These are phyloP conservation scores for Venturia pyrina DNA, from an alignment of 2,329 filamentous ascomycete species.

Conservation along the genomic window DNA sequence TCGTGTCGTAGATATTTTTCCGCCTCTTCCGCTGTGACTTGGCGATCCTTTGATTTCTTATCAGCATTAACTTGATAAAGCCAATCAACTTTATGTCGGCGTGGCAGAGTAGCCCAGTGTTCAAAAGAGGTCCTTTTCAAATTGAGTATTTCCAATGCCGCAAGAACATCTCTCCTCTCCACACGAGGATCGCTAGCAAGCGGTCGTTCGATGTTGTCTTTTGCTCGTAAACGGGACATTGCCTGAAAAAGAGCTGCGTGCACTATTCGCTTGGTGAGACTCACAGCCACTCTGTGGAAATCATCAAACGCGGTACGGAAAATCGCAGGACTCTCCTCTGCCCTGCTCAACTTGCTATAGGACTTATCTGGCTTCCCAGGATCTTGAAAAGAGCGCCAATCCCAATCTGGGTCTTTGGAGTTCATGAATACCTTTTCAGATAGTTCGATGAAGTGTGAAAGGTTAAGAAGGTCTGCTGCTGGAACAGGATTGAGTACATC, in stretches of 20 bases:
- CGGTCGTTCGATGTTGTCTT: slow-evolving; percentile 21
- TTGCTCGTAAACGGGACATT: slow-evolving; percentile 55
- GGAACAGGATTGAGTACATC: slow-evolving; percentile 23
- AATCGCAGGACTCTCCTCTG: slow-evolving; percentile 51
- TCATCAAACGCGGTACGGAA: slow-evolving; percentile 67
- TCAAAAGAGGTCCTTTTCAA: slow-evolving; percentile 36
- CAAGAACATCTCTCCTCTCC: slow-evolving; percentile 39
- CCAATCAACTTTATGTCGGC: slow-evolving; percentile 28
- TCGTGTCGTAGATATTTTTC: slow-evolving; percentile 15
- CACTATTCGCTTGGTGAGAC: slow-evolving; percentile 60
- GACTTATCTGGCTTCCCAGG: slow-evolving; percentile 34
- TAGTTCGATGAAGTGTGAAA: slow-evolving; percentile 21
- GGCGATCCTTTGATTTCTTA: slow-evolving; percentile 12
- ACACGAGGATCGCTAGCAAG: slow-evolving; percentile 25
- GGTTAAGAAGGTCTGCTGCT: slow-evolving; percentile 23
- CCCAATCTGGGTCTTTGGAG: slow-evolving; percentile 12
- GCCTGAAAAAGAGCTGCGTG: slow-evolving; percentile 60
- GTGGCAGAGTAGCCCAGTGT: slow-evolving; percentile 43
- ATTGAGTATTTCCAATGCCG: slow-evolving; percentile 45
- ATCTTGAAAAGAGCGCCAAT: slow-evolving; percentile 16
- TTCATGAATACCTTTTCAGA: slow-evolving; percentile 29
- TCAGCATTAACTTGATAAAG: slow-evolving; percentile 13
- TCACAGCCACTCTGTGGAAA: slow-evolving; percentile 58
- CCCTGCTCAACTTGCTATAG: slow-evolving; percentile 59
- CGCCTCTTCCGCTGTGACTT: slow-evolving; percentile 14